These are phyloP conservation scores for Colletotrichum sp. DNA, from an alignment of 2,329 filamentous ascomycete genomes.

Conservation along the genomic window DNA sequence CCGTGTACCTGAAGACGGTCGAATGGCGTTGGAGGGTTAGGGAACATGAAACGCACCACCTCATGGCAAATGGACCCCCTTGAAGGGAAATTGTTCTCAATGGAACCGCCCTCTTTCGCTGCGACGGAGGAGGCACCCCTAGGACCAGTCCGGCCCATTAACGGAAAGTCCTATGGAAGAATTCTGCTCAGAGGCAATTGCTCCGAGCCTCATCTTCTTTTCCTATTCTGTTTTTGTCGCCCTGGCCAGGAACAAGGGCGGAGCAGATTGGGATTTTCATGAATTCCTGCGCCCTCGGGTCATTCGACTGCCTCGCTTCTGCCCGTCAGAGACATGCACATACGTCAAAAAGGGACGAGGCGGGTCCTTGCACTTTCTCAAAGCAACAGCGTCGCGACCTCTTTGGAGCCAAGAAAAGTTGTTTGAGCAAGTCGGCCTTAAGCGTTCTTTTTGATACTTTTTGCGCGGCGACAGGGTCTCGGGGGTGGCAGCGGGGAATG, in stretches of 20 bases:
- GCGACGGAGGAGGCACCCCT: conserved; percentile 5
- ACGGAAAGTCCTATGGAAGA: not conserved
- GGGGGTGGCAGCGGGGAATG: not conserved
- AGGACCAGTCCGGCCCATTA: not conserved
- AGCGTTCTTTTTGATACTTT: not conserved
- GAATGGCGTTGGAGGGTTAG: conserved; percentile 11
- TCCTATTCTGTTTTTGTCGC: not conserved
- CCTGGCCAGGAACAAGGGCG: not conserved
- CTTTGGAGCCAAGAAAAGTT: not conserved
- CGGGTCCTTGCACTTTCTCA: not conserved
- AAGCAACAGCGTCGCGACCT: not conserved
- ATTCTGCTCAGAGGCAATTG: not conserved
- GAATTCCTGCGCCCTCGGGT: conserved; percentile 2
- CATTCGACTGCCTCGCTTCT: not conserved
- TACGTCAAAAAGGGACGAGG: not conserved
- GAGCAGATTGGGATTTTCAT: conserved; percentile 3
- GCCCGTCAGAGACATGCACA: not conserved
- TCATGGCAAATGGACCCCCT: conserved; percentile 15
- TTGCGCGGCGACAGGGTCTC: not conserved
- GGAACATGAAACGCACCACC: conserved; percentile 21
- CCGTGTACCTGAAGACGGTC: conserved; percentile 2
- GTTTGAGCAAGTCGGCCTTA: not conserved
- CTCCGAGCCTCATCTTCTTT: not conserved
- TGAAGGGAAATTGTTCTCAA: conserved; percentile 14
- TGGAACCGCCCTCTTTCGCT: conserved; percentile 9